phyloP scores from a whole-genome alignment of 2,329 filamentous ascomycete species.

The Colletotrichum orbiculare region DNA sequence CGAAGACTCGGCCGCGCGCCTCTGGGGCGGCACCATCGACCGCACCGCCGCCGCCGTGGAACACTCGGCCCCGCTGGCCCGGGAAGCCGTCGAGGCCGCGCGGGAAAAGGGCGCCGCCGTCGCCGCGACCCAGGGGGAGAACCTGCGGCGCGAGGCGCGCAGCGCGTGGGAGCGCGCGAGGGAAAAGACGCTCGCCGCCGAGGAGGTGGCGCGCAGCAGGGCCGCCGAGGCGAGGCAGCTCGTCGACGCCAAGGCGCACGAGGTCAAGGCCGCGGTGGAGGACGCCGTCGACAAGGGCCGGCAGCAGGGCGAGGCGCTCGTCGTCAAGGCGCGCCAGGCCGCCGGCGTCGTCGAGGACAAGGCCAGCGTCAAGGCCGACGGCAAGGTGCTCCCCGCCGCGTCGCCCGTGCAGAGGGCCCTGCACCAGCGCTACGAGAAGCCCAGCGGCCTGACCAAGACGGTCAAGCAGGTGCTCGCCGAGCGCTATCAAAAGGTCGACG shows the following conservation, averaged over 20 bases:
- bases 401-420: constrained; percentile 61
- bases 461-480: constrained; percentile 65
- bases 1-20: constrained; percentile 59
- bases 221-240: constrained; percentile 30
- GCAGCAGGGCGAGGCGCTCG: constrained; percentile 34
- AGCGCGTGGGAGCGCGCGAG: constrained; percentile 38
- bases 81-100: constrained; percentile 45
- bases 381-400: constrained; percentile 51
- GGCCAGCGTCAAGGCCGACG: constrained; percentile 51
- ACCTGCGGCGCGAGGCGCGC: constrained; percentile 39
- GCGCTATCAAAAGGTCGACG: constrained; percentile 62
- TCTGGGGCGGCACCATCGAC: constrained; percentile 56
- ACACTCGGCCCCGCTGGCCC: constrained; percentile 46
- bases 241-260: constrained; percentile 26
- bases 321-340: constrained; percentile 45
- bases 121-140: constrained; percentile 38
- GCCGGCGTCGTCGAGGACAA: constrained; percentile 39
- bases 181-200: constrained; percentile 36
- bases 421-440: constrained; percentile 62
- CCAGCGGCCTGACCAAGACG: constrained; percentile 55
- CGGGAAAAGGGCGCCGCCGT: constrained; percentile 50
- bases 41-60: constrained; percentile 42
- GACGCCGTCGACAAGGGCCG: constrained; percentile 31
- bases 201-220: constrained; percentile 28
- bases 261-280: constrained; percentile 33